Percentiles rank a stretch among this genome's conserved stretches.
These are phyloP conservation scores for Penicillium sp. DNA, from an alignment of 2,329 filamentous ascomycete genomes.

Conservation along the genomic window DNA sequence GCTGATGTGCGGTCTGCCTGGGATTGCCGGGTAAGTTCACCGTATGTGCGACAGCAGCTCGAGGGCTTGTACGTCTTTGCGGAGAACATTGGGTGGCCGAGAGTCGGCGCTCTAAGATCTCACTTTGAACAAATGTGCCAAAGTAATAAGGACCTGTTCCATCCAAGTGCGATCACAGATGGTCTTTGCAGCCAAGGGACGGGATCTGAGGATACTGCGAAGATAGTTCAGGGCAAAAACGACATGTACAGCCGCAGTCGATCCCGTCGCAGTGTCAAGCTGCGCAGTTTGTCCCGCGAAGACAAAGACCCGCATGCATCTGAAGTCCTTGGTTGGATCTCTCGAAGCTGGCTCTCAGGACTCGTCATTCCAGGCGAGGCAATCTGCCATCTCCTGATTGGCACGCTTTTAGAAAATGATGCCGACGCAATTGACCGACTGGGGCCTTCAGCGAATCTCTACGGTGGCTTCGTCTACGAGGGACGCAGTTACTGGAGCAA, in stretches of 20 bases:
- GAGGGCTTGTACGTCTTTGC: slow-evolving; percentile 56
- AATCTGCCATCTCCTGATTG: slow-evolving; percentile 58
- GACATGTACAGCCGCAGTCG: slow-evolving; percentile 36
- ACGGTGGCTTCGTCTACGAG: slow-evolving; percentile 57
- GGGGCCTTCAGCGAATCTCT: slow-evolving; percentile 55
- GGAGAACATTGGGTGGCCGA: slow-evolving; percentile 53
- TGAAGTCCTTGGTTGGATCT: slow-evolving; percentile 56
- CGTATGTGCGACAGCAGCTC: slow-evolving; percentile 46
- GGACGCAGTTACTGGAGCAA: slow-evolving; percentile 61
- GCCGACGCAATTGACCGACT: slow-evolving; percentile 50
- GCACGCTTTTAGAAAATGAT: slow-evolving; percentile 59
- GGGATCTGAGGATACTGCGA: slow-evolving; percentile 5
- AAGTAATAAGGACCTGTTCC: slow-evolving; percentile 12
- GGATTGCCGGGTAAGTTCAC: slow-evolving; percentile 41
- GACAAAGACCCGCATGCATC: slow-evolving; percentile 13
- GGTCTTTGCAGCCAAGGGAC: slow-evolving; percentile 10
- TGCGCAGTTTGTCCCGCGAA: slow-evolving; percentile 22
- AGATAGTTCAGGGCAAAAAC: slow-evolving; percentile 17
- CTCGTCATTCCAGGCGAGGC: slow-evolving; percentile 57
- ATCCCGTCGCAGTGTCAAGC: slow-evolving; percentile 32
- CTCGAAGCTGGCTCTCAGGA: slow-evolving; percentile 57
- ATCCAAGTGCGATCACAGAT: slow-evolving; percentile 15
- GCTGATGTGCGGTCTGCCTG: slow-evolving; percentile 32
- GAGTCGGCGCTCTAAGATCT: slow-evolving; percentile 40
- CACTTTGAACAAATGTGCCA: slow-evolving; percentile 42